These are phyloP conservation scores for Verticillium nonalfalfae DNA, from an alignment of 2,329 filamentous ascomycete genomes.

Conservation along the genomic window DNA sequence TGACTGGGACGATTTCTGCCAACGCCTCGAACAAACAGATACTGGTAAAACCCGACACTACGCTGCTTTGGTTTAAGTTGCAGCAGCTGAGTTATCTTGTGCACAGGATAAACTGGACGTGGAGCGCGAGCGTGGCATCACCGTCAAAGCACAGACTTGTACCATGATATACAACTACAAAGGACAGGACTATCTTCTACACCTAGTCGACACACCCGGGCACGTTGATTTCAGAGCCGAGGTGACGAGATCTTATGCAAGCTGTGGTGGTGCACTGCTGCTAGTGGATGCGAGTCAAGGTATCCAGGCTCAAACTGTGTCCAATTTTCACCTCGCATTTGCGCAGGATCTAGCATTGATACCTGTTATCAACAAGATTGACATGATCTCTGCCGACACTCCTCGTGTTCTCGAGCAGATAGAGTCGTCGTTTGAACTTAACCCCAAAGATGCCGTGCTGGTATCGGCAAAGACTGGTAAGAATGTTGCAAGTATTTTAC, in stretches of 20 bases:
- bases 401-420: slow-evolving; percentile 82
- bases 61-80: background rate
- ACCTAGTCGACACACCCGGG: slow-evolving; percentile 93
- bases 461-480: slow-evolving; percentile 93
- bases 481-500: slow-evolving; percentile 78
- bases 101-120: slow-evolving; percentile 86
- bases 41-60: slow-evolving; percentile 35
- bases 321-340: slow-evolving; percentile 97
- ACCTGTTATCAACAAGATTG: slow-evolving; percentile 95
- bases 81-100: background rate
- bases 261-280: slow-evolving; percentile 85
- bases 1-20: slow-evolving; percentile 85
- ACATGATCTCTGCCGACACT: slow-evolving; percentile 85
- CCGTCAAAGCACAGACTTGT: slow-evolving; percentile 97
- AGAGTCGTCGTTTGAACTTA: slow-evolving; percentile 78
- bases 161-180: slow-evolving; percentile 91
- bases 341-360: slow-evolving; percentile 81
- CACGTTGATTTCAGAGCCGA: slow-evolving; percentile 98
- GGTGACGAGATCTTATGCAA: slow-evolving; percentile 91
- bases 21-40: slow-evolving; percentile 87
- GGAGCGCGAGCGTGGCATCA: slow-evolving; percentile 86
- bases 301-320: slow-evolving; percentile 94
- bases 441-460: slow-evolving; percentile 60
- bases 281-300: slow-evolving; percentile 96
- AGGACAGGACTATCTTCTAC: slow-evolving; percentile 83